phyloP scores from a whole-genome alignment of 768 basidiomycete species.

The Termitomyces sp. region DNA sequence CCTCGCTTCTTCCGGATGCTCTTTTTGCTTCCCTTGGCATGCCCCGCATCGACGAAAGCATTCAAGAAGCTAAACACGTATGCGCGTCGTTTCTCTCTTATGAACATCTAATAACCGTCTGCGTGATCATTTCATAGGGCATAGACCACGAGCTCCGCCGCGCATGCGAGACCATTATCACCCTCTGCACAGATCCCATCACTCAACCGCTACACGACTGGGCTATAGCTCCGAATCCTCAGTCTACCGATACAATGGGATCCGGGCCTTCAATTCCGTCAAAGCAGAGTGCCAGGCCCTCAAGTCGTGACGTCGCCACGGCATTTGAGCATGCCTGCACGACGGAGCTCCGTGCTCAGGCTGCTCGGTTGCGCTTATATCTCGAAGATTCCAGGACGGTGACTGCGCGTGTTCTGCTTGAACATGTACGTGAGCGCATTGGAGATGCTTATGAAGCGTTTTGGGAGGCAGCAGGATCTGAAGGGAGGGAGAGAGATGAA shows the following conservation, averaged over 20 bases:
- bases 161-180: constrained; percentile 84
- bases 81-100: constrained; percentile 17
- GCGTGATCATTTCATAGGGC: constrained; percentile 44
- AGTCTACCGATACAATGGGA: constrained; percentile 28
- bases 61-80: constrained; percentile 74
- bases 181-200: constrained; percentile 53
- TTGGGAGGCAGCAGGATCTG: constrained; percentile 51
- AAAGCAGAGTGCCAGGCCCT: constrained; percentile 40
- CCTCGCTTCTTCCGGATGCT: constrained; percentile 62
- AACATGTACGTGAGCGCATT: constrained; percentile 73
- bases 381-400: constrained; percentile 81
- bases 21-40: constrained; percentile 72
- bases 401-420: constrained; percentile 75
- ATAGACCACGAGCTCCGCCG: constrained; percentile 84
- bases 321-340: constrained; percentile 55
- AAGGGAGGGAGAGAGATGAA: background rate
- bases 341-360: constrained; percentile 52
- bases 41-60: constrained; percentile 57
- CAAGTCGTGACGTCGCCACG: constrained; percentile 46
- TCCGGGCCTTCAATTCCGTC: background rate
- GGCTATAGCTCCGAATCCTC: constrained; percentile 28
- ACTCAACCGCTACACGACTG: constrained; percentile 63
- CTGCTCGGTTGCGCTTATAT: constrained; percentile 68
- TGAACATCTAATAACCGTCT: background rate
- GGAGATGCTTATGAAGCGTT: constrained; percentile 75